phyloP scores from a whole-genome alignment of 805 yeast species.

The Torulaspora microellipsoides region DNA sequence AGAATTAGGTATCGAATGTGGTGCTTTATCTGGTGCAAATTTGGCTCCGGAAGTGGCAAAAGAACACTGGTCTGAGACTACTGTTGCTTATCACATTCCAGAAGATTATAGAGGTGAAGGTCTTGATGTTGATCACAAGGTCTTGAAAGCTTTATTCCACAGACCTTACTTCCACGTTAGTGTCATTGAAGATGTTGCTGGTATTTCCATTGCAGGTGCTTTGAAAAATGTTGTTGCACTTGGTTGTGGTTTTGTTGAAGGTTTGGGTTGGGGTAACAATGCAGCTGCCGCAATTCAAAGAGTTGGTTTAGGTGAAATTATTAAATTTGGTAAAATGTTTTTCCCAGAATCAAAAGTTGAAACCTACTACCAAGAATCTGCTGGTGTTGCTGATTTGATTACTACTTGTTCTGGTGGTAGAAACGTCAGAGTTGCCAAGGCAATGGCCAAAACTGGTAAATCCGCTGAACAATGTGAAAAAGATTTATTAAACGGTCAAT shows the following conservation, averaged over 20 bases:
- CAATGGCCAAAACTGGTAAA: slow-evolving; percentile 76
- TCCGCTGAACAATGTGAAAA: slow-evolving; percentile 79
- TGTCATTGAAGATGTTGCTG: slow-evolving; percentile 89
- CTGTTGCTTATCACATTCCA: slow-evolving; percentile 85
- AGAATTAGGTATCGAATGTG: slow-evolving; percentile 82
- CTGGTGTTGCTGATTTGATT: slow-evolving; percentile 97
- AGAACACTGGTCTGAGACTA: slow-evolving; percentile 95
- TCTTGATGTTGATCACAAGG: slow-evolving; percentile 56
- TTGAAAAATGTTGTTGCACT: slow-evolving; percentile 93
- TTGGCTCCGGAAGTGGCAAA: slow-evolving; percentile 95
- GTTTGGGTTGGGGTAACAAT: slow-evolving; percentile 98
- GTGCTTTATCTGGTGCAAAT: slow-evolving; percentile 96
- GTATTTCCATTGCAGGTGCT: slow-evolving; percentile 96
- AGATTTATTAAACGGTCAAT: slow-evolving; percentile 86
- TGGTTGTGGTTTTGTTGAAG: slow-evolving; percentile 96
- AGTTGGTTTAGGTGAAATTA: slow-evolving; percentile 87
- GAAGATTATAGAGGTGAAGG: slow-evolving; percentile 47
- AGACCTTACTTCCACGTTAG: slow-evolving; percentile 97
- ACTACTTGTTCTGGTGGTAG: slow-evolving; percentile 98
- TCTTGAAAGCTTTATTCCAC: slow-evolving; percentile 83
- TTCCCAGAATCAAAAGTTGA: slow-evolving; percentile 68
- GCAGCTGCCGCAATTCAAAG: slow-evolving; percentile 98
- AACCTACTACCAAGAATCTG: slow-evolving; percentile 89
- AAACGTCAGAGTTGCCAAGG: slow-evolving; percentile 85
- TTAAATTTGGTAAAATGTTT: slow-evolving; percentile 76